A percentile compares a stretch with the other conserved stretches of the same genome.
Conservation (phyloP, 306 rosid genomes). For the Arachis stenosperma region DNA sequence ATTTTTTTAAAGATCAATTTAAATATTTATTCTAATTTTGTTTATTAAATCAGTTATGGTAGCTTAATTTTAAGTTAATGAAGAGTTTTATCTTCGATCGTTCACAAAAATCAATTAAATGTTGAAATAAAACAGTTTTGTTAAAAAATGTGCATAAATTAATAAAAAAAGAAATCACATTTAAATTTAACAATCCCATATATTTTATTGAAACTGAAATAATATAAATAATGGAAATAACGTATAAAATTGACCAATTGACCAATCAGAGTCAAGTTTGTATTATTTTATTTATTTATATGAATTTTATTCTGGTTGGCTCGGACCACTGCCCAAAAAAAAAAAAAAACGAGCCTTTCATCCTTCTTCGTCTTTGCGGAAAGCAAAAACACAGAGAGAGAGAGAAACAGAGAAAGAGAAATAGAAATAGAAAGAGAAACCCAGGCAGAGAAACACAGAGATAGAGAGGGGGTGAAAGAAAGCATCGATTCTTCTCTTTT, state of each 20-base stretch:
- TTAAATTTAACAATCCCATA: too few species aligned
- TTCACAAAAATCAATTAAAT: too few species aligned
- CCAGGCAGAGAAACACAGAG: neutral
- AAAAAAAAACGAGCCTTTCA: neutral
- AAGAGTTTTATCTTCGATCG: too few species aligned
- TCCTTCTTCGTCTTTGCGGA: neutral
- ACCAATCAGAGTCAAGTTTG: neutral
- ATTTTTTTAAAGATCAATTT: too few species aligned
- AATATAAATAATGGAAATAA: neutral
- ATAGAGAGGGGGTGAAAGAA: neutral
- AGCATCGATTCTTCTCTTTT: conserved; percentile 17
- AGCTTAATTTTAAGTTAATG: too few species aligned
- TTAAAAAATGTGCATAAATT: too few species aligned
- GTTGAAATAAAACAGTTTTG: too few species aligned
- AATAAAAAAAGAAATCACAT: too few species aligned
- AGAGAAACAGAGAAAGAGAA: too few species aligned
- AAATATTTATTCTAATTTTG: too few species aligned
- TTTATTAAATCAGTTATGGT: too few species aligned
- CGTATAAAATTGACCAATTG: conserved; percentile 19
- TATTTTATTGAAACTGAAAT: neutral
- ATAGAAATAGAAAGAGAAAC: neutral
- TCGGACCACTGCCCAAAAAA: conserved; percentile 3
- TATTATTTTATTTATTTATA: neutral
- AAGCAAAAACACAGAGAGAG: neutral
- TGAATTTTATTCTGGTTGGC: conserved; percentile 11